Evolutionary conservation across 768 basidiomycete genomes (phyloP).

Genomic region (Kwoniella dejecticola): DNA sequence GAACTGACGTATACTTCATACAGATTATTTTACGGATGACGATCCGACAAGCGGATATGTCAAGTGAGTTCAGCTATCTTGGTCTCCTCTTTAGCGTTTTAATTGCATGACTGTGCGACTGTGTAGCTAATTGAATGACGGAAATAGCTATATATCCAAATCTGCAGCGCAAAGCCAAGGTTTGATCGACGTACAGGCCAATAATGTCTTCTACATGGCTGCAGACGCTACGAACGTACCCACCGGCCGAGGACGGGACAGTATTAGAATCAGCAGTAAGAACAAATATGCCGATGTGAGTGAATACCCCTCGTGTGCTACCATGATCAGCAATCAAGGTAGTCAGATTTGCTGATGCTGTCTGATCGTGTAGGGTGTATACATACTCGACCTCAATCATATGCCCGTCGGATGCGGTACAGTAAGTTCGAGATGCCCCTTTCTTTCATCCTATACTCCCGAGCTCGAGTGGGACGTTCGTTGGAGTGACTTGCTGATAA

Average conservation of each 20-base stretch:
- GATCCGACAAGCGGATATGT: conserved; percentile 52
- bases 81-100: too few relatives aligned
- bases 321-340: too few relatives aligned
- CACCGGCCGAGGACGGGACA: conserved; percentile 48
- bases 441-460: not conserved
- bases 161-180: conserved; percentile 29
- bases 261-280: conserved; percentile 50
- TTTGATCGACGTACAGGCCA: conserved; percentile 30
- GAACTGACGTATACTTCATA: too few relatives aligned
- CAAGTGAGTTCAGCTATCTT: conserved; percentile 25
- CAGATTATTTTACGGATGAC: conserved; percentile 50
- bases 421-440: conserved; percentile 30
- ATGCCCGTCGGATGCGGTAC: conserved; percentile 56
- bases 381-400: conserved; percentile 53
- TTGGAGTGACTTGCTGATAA: not conserved
- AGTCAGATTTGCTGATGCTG: conserved; percentile 5
- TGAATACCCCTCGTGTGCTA: too few relatives aligned
- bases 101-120: not conserved
- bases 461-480: not conserved
- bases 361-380: conserved; percentile 41
- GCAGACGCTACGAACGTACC: conserved; percentile 43
- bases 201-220: conserved; percentile 46
- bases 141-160: conserved; percentile 47
- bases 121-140: not conserved
- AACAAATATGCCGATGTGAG: conserved; percentile 51